Percentiles rank a stretch among this genome's conserved stretches.
phyloP scores from a whole-genome alignment of 2,329 filamentous ascomycete species.

The Stachybotrys elegans region DNA sequence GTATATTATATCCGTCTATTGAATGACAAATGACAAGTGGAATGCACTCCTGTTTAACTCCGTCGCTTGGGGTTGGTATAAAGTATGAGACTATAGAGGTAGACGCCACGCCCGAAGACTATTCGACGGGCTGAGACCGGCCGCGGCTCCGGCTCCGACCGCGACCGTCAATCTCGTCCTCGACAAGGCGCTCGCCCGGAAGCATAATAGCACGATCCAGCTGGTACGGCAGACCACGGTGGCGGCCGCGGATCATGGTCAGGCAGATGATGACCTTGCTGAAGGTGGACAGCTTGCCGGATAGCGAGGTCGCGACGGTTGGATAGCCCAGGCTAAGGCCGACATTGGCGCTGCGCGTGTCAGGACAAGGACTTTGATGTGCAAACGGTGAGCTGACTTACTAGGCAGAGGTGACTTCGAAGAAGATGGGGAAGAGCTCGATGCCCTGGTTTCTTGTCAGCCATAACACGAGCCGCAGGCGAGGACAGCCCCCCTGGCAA shows the following conservation, averaged over 20 bases:
- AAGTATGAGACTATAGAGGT: no score
- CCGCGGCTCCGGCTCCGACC: no score
- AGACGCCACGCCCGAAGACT: no score
- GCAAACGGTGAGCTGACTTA: slow-evolving; percentile 9
- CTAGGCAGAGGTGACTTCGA: slow-evolving; percentile 28
- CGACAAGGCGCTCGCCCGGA: slow-evolving; percentile 20
- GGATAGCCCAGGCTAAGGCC: slow-evolving; percentile 29
- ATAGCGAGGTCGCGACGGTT: slow-evolving; percentile 20
- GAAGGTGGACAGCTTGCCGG: slow-evolving; percentile 22
- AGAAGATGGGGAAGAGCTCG: slow-evolving; percentile 24
- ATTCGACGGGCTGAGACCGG: no score
- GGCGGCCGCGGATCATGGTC: slow-evolving; percentile 32
- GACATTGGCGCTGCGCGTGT: slow-evolving; percentile 26
- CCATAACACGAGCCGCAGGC: neutral
- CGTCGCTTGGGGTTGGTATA: no score
- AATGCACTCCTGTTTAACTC: no score
- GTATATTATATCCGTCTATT: no score
- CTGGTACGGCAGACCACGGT: slow-evolving; percentile 26
- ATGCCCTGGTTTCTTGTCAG: slow-evolving; percentile 18
- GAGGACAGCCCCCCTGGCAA: no score
- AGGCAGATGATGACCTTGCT: slow-evolving; percentile 31
- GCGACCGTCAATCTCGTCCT: no score
- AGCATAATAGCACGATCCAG: slow-evolving; percentile 29
- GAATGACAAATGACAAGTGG: no score
- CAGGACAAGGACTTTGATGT: neutral